phyloP scores from a whole-genome alignment of 1,139 yeast species.

The Pichia sp. region DNA sequence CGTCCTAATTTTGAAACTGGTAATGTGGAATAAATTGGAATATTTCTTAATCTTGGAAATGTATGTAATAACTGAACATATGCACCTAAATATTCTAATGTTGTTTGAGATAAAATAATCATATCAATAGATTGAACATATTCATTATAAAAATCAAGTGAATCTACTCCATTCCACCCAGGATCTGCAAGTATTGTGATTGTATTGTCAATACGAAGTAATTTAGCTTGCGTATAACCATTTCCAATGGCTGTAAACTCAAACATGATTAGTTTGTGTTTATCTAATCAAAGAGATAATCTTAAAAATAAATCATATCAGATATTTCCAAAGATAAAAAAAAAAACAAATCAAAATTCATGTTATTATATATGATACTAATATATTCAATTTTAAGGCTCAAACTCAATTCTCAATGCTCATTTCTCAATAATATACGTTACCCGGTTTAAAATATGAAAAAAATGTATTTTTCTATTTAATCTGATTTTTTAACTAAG shows the following conservation, averaged over 20 bases:
- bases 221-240: conserved; percentile 32
- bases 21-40: conserved; percentile 80
- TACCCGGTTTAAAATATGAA: no score
- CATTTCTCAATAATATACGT: no score
- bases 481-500: no score
- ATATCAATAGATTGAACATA: conserved; percentile 50
- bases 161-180: conserved; percentile 53
- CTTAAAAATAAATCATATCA: no score
- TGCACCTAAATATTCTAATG: conserved; percentile 77
- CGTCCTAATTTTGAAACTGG: conserved; percentile 88
- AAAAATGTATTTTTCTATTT: no score
- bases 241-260: conserved; percentile 13
- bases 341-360: no score
- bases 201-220: conserved; percentile 40
- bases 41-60: conserved; percentile 58
- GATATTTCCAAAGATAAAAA: no score
- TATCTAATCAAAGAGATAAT: background rate
- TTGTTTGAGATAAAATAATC: conserved; percentile 78
- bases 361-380: no score
- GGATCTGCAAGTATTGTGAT: conserved; percentile 62
- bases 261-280: conserved; percentile 6
- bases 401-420: no score
- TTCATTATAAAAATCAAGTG: conserved; percentile 4
- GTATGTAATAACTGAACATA: conserved; percentile 59
- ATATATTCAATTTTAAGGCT: no score